Conservation (phyloP, 805 yeast genomes). For the Candida manassasensis region DNA sequence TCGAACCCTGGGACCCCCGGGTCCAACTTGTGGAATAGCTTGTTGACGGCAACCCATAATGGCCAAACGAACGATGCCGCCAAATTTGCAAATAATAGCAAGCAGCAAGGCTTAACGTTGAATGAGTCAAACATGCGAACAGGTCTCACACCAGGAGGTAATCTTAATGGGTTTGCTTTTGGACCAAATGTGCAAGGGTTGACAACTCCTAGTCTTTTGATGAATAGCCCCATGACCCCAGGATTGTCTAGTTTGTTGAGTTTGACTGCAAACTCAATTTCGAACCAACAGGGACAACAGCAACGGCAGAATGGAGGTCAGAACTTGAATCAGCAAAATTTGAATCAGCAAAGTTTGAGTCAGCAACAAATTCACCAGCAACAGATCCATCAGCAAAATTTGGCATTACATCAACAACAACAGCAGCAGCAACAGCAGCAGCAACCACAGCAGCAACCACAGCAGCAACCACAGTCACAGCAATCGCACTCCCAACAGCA, state of each 20-base stretch:
- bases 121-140: constrained; percentile 69
- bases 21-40: constrained; percentile 42
- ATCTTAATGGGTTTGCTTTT: constrained; percentile 30
- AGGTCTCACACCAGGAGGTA: constrained; percentile 63
- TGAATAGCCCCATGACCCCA: constrained; percentile 47
- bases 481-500: constrained; percentile 1
- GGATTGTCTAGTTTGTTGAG: constrained; percentile 40
- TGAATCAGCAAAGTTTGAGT: neutral
- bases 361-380: constrained; percentile 9
- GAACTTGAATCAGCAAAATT: neutral
- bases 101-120: constrained; percentile 64
- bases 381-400: constrained; percentile 5
- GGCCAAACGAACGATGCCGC: constrained; percentile 7
- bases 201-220: constrained; percentile 34
- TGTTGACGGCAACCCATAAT: constrained; percentile 39
- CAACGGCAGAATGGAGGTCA: constrained; percentile 5
- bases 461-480: constrained; percentile 8
- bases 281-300: constrained; percentile 5
- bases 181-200: constrained; percentile 33
- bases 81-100: constrained; percentile 2
- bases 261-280: constrained; percentile 13
- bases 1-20: constrained; percentile 52
- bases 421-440: constrained; percentile 11
- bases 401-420: constrained; percentile 6
- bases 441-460: constrained; percentile 6